Conservation (phyloP, 106 monocot species). For the Dioscorea zingiberensis region DNA sequence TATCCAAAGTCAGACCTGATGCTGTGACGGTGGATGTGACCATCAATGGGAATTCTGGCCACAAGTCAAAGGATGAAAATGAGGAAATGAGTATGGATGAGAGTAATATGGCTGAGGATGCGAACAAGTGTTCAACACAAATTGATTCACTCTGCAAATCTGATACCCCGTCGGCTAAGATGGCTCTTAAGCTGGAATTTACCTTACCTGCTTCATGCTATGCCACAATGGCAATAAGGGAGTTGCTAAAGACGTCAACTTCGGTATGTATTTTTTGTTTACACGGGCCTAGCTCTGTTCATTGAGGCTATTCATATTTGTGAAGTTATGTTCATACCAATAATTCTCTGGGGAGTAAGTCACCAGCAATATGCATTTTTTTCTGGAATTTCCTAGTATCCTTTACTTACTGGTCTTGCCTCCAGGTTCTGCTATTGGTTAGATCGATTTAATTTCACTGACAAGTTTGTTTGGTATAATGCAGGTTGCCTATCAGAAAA, state of each 20-base stretch:
- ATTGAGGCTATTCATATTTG: not conserved
- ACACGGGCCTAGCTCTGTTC: not conserved
- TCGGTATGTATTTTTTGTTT: conserved; percentile 45
- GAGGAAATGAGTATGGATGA: conserved; percentile 7
- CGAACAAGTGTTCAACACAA: not conserved
- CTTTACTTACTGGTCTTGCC: not conserved
- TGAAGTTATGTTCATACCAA: not conserved
- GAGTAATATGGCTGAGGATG: conserved; percentile 12
- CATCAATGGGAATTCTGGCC: not conserved
- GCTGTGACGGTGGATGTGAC: not conserved
- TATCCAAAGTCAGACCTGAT: conserved; percentile 18
- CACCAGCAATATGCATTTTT: not conserved
- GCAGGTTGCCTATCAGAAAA: conserved; percentile 46
- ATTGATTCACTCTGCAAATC: conserved; percentile 12
- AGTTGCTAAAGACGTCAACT: conserved; percentile 77
- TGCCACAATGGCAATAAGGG: conserved; percentile 92
- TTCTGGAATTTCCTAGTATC: not conserved
- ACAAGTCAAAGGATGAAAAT: not conserved
- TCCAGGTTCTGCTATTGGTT: not conserved
- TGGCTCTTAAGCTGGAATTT: conserved; percentile 70
- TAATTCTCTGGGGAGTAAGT: not conserved
- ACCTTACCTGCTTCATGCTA: conserved; percentile 82
- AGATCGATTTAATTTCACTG: not conserved
- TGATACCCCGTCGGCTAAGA: conserved; percentile 24
- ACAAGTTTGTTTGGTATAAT: conserved; percentile 1